These are phyloP conservation scores for Candida sp. DNA, from an alignment of 1,139 yeast species.

Conservation along the genomic window DNA sequence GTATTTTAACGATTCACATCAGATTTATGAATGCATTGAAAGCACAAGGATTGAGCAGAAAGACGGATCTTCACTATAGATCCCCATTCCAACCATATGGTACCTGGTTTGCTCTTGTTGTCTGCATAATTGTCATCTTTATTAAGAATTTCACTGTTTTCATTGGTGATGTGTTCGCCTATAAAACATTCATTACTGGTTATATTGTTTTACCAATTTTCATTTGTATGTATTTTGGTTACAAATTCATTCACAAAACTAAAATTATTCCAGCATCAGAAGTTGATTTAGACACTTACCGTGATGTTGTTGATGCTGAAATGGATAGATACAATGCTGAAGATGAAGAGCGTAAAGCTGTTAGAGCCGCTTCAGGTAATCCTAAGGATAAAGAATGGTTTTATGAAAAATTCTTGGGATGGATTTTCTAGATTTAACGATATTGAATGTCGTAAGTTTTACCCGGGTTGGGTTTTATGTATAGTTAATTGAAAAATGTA, in stretches of 20 bases:
- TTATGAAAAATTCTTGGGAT: conserved; percentile 53
- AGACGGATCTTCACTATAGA: conserved; percentile 47
- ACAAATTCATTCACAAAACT: conserved; percentile 55
- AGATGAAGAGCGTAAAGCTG: conserved; percentile 27
- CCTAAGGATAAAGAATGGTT: conserved; percentile 46
- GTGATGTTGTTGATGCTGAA: conserved; percentile 66
- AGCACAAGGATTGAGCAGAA: conserved; percentile 52
- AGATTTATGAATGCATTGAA: conserved; percentile 62
- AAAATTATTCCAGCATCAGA: conserved; percentile 50
- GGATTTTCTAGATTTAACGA: conserved; percentile 10
- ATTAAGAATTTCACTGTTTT: conserved; percentile 76
- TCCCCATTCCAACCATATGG: conserved; percentile 72
- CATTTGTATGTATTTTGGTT: conserved; percentile 51
- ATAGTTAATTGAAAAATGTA: neutral
- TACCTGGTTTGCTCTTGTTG: conserved; percentile 52
- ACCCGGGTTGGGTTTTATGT: neutral
- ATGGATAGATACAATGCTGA: conserved; percentile 51
- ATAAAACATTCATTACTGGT: conserved; percentile 65
- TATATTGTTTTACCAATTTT: conserved; percentile 75
- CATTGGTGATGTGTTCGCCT: conserved; percentile 47
- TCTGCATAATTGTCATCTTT: conserved; percentile 54
- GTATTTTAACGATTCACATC: conserved; percentile 59
- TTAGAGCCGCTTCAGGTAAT: conserved; percentile 45
- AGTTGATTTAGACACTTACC: conserved; percentile 62
- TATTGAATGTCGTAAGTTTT: neutral